These are phyloP conservation scores for Sophora flavescens DNA, from an alignment of 306 rosid species.

Conservation along the genomic window DNA sequence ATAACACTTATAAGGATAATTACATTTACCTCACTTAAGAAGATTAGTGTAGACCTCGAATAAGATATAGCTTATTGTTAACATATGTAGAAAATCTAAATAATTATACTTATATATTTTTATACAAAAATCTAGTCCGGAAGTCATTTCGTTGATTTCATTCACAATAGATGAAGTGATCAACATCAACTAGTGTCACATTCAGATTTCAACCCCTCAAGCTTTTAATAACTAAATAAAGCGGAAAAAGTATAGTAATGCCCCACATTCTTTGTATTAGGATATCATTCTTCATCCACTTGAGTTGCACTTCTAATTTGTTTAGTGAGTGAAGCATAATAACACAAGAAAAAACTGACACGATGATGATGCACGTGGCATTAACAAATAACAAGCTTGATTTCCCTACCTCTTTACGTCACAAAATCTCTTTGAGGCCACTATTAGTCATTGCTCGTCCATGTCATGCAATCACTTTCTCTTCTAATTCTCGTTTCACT, in stretches of 20 bases:
- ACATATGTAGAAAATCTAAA: neutral
- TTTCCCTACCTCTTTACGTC: no score
- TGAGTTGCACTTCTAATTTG: neutral
- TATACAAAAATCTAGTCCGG: neutral
- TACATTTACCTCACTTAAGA: no score
- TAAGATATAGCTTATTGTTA: neutral
- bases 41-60: no score
- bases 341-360: neutral
- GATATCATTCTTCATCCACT: constrained; percentile 40
- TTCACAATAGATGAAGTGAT: neutral
- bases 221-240: constrained; percentile 6
- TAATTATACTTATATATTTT: no score
- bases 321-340: neutral
- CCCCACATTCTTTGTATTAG: constrained; percentile 32
- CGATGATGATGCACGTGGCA: constrained; percentile 34
- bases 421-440: constrained; percentile 39
- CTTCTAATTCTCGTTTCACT: neutral
- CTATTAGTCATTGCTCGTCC: neutral
- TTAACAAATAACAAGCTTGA: constrained; percentile 37
- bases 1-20: no score
- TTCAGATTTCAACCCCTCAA: constrained; percentile 29
- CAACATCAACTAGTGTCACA: neutral
- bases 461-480: neutral
- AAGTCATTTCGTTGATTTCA: neutral
- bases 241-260: constrained; percentile 22